Evolutionary conservation across 371 early-diverging fungal genomes (phyloP).

Genomic region (Mucor piriformis): DNA sequence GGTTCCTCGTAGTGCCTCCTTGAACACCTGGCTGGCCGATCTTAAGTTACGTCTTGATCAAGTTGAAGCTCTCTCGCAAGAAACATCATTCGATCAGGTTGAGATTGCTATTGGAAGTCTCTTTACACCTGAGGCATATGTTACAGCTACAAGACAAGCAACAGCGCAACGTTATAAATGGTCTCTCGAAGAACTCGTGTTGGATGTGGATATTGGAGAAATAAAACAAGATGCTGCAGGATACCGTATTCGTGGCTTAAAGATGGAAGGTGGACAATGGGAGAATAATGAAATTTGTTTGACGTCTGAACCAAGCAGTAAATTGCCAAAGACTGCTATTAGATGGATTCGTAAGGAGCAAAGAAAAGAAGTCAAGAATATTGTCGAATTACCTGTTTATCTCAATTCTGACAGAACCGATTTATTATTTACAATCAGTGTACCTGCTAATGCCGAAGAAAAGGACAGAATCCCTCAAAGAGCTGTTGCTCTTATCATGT

Average conservation of each 20-base stretch:
- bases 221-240: constrained; percentile 17
- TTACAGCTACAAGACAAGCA: constrained; percentile 90
- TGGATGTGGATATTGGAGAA: constrained; percentile 53
- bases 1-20: constrained; percentile 61
- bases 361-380: constrained; percentile 10
- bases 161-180: constrained; percentile 73
- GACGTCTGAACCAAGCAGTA: constrained; percentile 52
- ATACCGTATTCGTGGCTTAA: constrained; percentile 52
- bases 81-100: constrained; percentile 35
- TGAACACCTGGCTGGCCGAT: constrained; percentile 78
- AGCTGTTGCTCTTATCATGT: constrained; percentile 72
- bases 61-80: constrained; percentile 57
- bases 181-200: constrained; percentile 71
- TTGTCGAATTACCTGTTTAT: constrained; percentile 77
- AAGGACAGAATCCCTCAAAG: constrained; percentile 69
- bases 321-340: constrained; percentile 46
- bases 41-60: constrained; percentile 74
- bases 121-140: constrained; percentile 89
- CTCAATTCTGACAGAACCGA: constrained; percentile 80
- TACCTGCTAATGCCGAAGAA: constrained; percentile 45
- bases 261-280: constrained; percentile 76
- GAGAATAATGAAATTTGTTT: constrained; percentile 50
- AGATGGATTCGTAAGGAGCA: constrained; percentile 55
- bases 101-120: constrained; percentile 87
- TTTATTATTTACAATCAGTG: constrained; percentile 71